Evolutionary conservation across 23 red algal genomes (phyloP).

Genomic region (Agarophyton chilense): DNA sequence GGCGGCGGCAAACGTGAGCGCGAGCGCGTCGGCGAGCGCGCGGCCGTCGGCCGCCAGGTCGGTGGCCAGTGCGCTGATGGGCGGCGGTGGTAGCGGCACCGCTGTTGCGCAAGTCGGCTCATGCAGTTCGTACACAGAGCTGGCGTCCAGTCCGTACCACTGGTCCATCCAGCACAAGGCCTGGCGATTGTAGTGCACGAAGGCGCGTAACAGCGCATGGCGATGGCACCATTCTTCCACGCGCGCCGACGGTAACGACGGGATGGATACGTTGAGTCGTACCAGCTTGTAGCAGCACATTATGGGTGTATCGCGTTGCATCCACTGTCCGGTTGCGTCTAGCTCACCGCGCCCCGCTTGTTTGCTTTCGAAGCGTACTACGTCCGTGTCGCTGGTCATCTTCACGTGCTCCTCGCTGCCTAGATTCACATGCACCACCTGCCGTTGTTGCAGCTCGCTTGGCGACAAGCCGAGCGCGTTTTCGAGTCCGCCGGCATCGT

Average conservation of each 20-base stretch:
- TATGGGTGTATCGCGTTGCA: neutral
- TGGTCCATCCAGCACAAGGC: slow-evolving; percentile 92
- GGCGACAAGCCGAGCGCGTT: neutral
- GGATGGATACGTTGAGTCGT: neutral
- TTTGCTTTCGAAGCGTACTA: neutral
- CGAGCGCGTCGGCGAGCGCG: neutral
- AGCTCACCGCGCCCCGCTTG: neutral
- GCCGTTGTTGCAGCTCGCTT: neutral
- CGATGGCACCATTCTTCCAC: slow-evolving; percentile 86
- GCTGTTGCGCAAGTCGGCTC: neutral
- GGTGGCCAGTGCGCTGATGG: neutral
- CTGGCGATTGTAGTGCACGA: slow-evolving; percentile 81
- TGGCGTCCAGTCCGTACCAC: slow-evolving; percentile 69
- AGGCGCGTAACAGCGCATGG: slow-evolving; percentile 74
- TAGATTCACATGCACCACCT: neutral
- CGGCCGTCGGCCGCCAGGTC: neutral
- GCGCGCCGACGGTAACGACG: neutral
- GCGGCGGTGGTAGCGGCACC: neutral
- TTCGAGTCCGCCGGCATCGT: neutral
- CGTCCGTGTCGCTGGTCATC: slow-evolving; percentile 12
- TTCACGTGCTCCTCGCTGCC: slow-evolving; percentile 7
- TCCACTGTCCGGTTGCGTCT: neutral
- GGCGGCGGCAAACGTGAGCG: neutral
- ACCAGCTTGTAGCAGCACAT: slow-evolving; percentile 45
- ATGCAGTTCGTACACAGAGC: slow-evolving; percentile 72